Conservation (phyloP, 352 stramenopile genomes). For the Synura sp. region DNA sequence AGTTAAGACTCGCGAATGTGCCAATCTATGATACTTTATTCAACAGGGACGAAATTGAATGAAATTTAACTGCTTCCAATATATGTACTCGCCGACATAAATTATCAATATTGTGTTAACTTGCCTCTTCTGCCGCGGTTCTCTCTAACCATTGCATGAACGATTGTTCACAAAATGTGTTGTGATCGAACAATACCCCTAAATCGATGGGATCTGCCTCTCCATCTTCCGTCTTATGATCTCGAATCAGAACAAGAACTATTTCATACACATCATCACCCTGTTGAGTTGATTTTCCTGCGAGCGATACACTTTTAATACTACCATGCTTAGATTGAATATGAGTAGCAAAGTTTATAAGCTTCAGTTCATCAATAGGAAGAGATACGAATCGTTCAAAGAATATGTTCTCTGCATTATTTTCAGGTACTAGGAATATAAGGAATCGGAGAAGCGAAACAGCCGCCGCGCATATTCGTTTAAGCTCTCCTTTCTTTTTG, state of each 20-base stretch:
- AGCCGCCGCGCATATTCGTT: neutral
- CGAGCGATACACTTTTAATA: too few relatives aligned
- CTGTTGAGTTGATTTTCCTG: neutral
- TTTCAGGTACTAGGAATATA: neutral
- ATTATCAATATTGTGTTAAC: too few relatives aligned
- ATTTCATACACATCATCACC: constrained; percentile 17
- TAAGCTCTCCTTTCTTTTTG: constrained; percentile 14
- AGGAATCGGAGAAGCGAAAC: neutral
- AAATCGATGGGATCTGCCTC: neutral
- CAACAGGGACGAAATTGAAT: too few relatives aligned
- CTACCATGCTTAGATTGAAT: neutral
- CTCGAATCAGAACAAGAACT: neutral
- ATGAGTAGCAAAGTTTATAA: constrained; percentile 13
- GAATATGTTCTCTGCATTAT: neutral
- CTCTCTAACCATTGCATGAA: constrained; percentile 6
- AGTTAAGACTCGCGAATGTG: too few relatives aligned
- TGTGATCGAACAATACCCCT: neutral
- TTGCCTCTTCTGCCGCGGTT: neutral
- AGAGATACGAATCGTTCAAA: neutral
- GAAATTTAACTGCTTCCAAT: too few relatives aligned
- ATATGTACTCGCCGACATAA: too few relatives aligned
- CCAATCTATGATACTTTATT: too few relatives aligned
- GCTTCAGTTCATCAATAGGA: neutral
- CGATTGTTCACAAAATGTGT: neutral
- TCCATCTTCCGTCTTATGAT: neutral